Percentiles rank a stretch among this genome's conserved stretches.
phyloP scores from a whole-genome alignment of 2,329 filamentous ascomycete genomes.

The Dothistroma septosporum region DNA sequence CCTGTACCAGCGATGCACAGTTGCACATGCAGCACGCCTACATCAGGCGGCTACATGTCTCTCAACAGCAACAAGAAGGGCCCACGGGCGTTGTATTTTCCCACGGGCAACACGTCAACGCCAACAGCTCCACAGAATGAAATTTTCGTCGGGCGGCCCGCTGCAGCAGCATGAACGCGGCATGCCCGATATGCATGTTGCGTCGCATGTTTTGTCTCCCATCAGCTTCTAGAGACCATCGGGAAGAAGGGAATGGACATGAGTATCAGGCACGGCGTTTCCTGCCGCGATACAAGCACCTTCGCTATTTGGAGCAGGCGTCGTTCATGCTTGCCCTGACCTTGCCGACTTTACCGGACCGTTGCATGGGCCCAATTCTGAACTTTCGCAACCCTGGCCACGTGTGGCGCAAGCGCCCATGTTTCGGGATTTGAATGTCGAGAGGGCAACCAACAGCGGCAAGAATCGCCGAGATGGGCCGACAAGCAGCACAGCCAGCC shows the following conservation, averaged over 20 bases:
- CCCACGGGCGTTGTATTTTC: background rate
- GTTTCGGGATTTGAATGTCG: too few relatives aligned
- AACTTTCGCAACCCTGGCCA: too few relatives aligned
- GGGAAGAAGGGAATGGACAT: too few relatives aligned
- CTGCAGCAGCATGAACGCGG: background rate
- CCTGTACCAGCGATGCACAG: background rate
- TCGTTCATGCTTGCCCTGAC: too few relatives aligned
- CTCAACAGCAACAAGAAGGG: background rate
- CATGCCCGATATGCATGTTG: background rate
- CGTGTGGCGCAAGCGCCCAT: too few relatives aligned
- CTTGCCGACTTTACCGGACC: too few relatives aligned
- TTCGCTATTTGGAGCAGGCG: background rate
- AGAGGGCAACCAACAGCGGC: too few relatives aligned
- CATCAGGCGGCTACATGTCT: background rate
- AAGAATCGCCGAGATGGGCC: too few relatives aligned
- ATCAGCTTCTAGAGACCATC: background rate
- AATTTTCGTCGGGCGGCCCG: constrained; percentile 2
- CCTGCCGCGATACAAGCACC: too few relatives aligned
- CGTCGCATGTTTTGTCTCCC: background rate
- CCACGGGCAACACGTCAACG: background rate
- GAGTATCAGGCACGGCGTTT: background rate
- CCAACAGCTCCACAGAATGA: background rate
- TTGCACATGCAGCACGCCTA: background rate
- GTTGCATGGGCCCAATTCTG: too few relatives aligned
- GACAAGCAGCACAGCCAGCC: too few relatives aligned